Base-by-base conservation (phyloP, 2,329 filamentous ascomycete species). In the Phialophora expanda region DNA sequence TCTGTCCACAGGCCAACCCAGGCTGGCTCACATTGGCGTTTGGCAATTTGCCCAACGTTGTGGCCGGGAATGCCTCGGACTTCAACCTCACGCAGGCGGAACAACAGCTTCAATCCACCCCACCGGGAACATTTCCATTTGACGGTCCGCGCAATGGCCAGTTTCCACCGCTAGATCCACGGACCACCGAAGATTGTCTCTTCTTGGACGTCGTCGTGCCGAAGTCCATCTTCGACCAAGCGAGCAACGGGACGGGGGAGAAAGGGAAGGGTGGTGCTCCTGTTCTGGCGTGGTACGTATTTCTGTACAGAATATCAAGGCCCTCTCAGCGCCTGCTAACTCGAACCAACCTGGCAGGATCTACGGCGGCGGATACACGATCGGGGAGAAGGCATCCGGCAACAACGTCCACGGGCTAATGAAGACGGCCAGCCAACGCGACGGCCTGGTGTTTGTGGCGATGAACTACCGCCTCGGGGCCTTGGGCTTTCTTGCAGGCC, bases 401-500 rank as follows among this genome's bases (percentile, higher is more conserved):
- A 44, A 75, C 12, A 75, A 78, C 67, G 76, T 80, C 4, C 73
- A 74, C n/a, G 79, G 80, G 12, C 66, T 82, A 17, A 75, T 82
- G 32, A 69, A 76, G 38, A 77, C 80, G 60, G 75, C 77, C 34
- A 71, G 73, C 20, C 72, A 72, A 4, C 71, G 71, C 2, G 71
- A 76, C n/a, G 81, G 79, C 4, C 73, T 84, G 6, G 77, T 85
- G 26, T 80, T 78, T 66, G 82, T 85, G 3, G 73, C 79, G 3
- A 56, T 82, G 17, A 84, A 84, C 69, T 83, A 83, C 64, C 57
- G 77, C 70, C 73, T 85, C 14, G 82, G 82, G 1, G 80, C 80
- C 5, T 81, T 84, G 71, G 83, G 83, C 3, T 84, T 76, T 75
- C 74, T 82, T 57, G 77, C 77, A 4, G 84, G 79, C 51, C 77